Evolutionary conservation across 441 rosid species (phyloP).

Genomic region (Pelargonium citronellum): DNA sequence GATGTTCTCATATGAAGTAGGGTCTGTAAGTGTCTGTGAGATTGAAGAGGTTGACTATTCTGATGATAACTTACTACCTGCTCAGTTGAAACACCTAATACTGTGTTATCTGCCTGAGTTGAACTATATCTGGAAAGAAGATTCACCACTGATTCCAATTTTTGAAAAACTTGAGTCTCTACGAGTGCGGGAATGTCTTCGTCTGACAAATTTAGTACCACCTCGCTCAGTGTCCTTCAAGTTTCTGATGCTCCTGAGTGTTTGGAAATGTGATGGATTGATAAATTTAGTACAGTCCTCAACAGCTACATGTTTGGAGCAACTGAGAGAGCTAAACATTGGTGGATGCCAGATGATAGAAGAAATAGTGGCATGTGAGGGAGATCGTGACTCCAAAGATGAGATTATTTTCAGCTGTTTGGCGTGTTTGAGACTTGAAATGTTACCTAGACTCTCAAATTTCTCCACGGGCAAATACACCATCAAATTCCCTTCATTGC

Average conservation of each 20-base stretch:
- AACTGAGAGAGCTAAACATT: not conserved
- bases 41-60: not conserved
- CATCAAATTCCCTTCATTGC: not conserved
- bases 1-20: not conserved
- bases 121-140: not conserved
- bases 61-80: not conserved
- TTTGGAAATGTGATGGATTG: constrained; percentile 24
- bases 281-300: not conserved
- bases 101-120: not conserved
- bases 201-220: constrained; percentile 19
- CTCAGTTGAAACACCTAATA: not conserved
- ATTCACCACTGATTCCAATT: not conserved
- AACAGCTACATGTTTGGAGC: not conserved
- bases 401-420: not conserved
- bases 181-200: constrained; percentile 2
- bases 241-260: constrained; percentile 18
- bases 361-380: not conserved
- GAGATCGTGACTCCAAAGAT: not conserved
- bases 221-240: constrained; percentile 14
- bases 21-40: not conserved
- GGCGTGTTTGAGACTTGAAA: not conserved
- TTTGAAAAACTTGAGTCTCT: not conserved
- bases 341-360: not conserved
- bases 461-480: not conserved
- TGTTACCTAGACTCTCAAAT: not conserved